Evolutionary conservation across 345 rosid genomes (phyloP).

Genomic region (Excoecaria agallocha): DNA sequence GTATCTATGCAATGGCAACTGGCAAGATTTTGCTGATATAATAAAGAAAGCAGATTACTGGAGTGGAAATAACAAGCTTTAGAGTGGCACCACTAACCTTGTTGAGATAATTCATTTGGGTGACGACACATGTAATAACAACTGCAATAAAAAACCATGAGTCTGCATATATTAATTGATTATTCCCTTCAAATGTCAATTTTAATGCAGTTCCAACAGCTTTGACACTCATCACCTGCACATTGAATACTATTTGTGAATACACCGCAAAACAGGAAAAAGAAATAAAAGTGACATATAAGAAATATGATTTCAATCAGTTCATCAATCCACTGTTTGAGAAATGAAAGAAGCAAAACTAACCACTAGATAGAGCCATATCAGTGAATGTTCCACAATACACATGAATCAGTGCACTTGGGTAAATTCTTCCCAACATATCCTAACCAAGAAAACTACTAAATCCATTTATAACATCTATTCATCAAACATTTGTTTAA

Average conservation of each 20-base stretch:
- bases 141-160: conserved; percentile 82
- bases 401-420: not conserved
- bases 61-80: not conserved
- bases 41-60: not conserved
- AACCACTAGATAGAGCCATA: not conserved
- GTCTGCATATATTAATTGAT: conserved; percentile 71
- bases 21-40: not conserved
- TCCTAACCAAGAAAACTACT: not conserved
- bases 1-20: not conserved
- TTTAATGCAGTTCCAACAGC: conserved; percentile 91
- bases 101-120: conserved; percentile 88
- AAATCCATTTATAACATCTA: not conserved
- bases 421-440: not conserved
- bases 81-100: conserved; percentile 47
- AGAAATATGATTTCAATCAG: not conserved
- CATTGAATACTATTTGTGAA: conserved; percentile 1
- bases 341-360: not conserved
- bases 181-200: conserved; percentile 86
- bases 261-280: not conserved
- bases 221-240: conserved; percentile 97
- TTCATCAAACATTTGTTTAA: not conserved
- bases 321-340: not conserved
- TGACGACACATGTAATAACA: conserved; percentile 70
- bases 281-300: too few relatives aligned
- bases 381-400: not conserved